phyloP scores from a whole-genome alignment of 768 basidiomycete genomes.

The Collybiopsis luxurians region DNA sequence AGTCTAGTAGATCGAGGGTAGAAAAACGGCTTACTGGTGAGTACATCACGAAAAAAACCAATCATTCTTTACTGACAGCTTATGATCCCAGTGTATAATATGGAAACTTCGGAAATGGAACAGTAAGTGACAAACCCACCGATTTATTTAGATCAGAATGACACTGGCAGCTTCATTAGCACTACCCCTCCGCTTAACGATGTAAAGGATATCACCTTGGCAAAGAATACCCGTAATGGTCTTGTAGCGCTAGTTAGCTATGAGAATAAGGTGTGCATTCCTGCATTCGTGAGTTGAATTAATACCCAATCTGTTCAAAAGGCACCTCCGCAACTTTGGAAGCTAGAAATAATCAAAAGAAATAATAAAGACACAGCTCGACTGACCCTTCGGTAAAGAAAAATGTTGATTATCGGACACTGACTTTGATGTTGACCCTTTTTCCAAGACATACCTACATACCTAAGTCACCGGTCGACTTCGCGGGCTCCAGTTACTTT shows the following conservation, averaged over 20 bases:
- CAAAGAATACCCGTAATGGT: slow-evolving; percentile 45
- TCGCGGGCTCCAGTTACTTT: slow-evolving; percentile 80
- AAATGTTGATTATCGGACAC: background rate
- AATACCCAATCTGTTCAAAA: slow-evolving; percentile 11
- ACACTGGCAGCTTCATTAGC: slow-evolving; percentile 30
- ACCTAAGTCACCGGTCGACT: slow-evolving; percentile 65
- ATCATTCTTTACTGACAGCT: background rate
- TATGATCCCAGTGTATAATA: slow-evolving; percentile 55
- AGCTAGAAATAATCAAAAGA: slow-evolving; percentile 46
- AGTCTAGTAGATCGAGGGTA: slow-evolving; percentile 66
- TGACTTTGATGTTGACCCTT: background rate
- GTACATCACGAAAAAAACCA: slow-evolving; percentile 12
- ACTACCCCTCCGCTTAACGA: slow-evolving; percentile 73
- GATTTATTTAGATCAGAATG: background rate
- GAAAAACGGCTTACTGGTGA: slow-evolving; percentile 76
- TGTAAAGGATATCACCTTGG: slow-evolving; percentile 66
- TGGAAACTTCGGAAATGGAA: slow-evolving; percentile 62
- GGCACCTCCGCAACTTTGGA: slow-evolving; percentile 57
- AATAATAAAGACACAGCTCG: slow-evolving; percentile 32
- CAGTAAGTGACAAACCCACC: slow-evolving; percentile 39
- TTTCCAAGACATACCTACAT: slow-evolving; percentile 60
- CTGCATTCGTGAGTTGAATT: background rate
- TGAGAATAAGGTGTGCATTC: slow-evolving; percentile 56
- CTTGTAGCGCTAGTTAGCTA: slow-evolving; percentile 70
- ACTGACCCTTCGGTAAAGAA: slow-evolving; percentile 7